Percentiles rank a stretch among this genome's conserved stretches.
These are phyloP conservation scores for Peltaster fructicola DNA, from an alignment of 2,329 filamentous ascomycete species.

Conservation along the genomic window DNA sequence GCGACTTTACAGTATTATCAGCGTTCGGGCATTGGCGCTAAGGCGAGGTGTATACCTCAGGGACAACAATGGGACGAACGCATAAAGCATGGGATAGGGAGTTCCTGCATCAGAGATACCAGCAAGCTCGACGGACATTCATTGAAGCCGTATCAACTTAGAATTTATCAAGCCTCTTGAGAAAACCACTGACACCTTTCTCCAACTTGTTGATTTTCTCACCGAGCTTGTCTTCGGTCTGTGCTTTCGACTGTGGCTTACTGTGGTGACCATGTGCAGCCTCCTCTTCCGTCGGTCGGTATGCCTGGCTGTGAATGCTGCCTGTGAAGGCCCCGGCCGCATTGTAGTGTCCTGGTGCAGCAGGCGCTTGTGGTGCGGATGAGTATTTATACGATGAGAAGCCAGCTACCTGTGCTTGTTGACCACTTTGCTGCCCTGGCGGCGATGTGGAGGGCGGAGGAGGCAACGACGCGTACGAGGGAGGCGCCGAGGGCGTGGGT, in stretches of 20 bases:
- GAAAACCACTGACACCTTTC: conserved; percentile 50
- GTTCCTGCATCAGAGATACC: too few relatives aligned
- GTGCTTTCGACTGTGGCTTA: conserved; percentile 1
- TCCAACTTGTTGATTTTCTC: conserved; percentile 49
- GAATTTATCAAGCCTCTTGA: conserved; percentile 57
- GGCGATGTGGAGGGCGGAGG: conserved; percentile 23
- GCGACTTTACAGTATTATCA: too few relatives aligned
- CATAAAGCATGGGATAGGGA: too few relatives aligned
- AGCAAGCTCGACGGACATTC: too few relatives aligned
- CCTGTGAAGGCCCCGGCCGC: conserved; percentile 25
- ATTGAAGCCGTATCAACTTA: too few relatives aligned
- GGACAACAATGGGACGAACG: too few relatives aligned
- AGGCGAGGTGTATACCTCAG: too few relatives aligned
- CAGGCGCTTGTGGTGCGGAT: conserved; percentile 14
- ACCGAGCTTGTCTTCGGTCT: conserved; percentile 1
- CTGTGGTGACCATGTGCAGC: conserved; percentile 21
- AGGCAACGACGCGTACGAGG: conserved; percentile 18
- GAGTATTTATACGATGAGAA: conserved; percentile 38
- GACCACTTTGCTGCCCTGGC: conserved; percentile 15
- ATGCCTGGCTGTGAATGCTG: conserved; percentile 49
- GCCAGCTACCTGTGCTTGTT: conserved; percentile 22
- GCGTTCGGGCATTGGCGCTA: too few relatives aligned
- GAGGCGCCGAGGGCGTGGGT: conserved; percentile 18
- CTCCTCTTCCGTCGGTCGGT: conserved; percentile 49
- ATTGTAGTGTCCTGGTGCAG: conserved; percentile 6